These are phyloP conservation scores for Saksenaea vasiformis DNA, from an alignment of 371 early-diverging fungal species.

Conservation along the genomic window DNA sequence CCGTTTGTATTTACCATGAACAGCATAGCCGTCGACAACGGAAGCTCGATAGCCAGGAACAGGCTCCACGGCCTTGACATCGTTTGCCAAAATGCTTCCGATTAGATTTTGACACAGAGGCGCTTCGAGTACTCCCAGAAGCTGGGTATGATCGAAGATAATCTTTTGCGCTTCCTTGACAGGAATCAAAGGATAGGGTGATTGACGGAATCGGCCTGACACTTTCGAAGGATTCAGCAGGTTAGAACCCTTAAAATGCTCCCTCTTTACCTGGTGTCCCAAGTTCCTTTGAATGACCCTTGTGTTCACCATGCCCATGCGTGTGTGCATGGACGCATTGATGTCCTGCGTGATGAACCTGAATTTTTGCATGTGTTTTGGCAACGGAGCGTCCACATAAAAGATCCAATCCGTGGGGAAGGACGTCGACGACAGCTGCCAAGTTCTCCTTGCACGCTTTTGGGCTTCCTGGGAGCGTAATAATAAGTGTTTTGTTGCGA, in stretches of 20 bases:
- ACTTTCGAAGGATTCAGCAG: slow-evolving; percentile 45
- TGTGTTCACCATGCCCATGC: slow-evolving; percentile 16
- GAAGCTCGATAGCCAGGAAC: slow-evolving; percentile 90
- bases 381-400: slow-evolving; percentile 44
- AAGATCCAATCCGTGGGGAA: slow-evolving; percentile 86
- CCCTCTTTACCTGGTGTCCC: slow-evolving; percentile 48
- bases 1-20: slow-evolving; percentile 56
- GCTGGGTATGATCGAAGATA: slow-evolving; percentile 46
- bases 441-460: slow-evolving; percentile 87
- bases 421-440: slow-evolving; percentile 61
- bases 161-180: slow-evolving; percentile 68
- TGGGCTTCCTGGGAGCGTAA: slow-evolving; percentile 88
- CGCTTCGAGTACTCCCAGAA: slow-evolving; percentile 33
- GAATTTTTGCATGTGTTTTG: slow-evolving; percentile 8
- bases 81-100: slow-evolving; percentile 76
- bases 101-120: slow-evolving; percentile 52
- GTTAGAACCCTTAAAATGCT: not conserved
- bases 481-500: slow-evolving; percentile 62
- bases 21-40: slow-evolving; percentile 93
- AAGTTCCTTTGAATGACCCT: slow-evolving; percentile 11
- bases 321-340: slow-evolving; percentile 38
- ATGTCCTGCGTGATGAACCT: slow-evolving; percentile 41
- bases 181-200: slow-evolving; percentile 81
- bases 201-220: slow-evolving; percentile 66
- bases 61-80: slow-evolving; percentile 69